These are phyloP conservation scores for Yarrowia sp. DNA, from an alignment of 805 yeast genomes.

Conservation along the genomic window DNA sequence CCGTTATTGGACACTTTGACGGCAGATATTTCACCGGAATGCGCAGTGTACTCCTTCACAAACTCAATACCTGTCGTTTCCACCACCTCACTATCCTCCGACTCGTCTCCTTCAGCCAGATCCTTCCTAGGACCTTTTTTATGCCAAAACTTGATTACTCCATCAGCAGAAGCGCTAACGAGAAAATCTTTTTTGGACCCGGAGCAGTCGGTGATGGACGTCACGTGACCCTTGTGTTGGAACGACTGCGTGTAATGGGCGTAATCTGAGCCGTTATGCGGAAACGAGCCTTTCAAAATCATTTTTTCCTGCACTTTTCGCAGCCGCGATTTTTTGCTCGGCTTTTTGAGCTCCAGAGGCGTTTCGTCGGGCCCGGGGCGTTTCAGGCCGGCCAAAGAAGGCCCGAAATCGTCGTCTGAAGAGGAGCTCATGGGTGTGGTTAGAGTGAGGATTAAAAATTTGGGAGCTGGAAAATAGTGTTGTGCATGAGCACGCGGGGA, in stretches of 20 bases:
- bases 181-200: slow-evolving; percentile 33
- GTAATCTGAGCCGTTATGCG: neutral
- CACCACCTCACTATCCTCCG: slow-evolving; percentile 21
- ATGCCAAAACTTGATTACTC: slow-evolving; percentile 42
- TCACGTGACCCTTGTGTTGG: slow-evolving; percentile 10
- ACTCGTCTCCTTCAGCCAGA: slow-evolving; percentile 22
- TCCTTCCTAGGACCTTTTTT: slow-evolving; percentile 24
- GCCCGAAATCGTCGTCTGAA: slow-evolving; percentile 28
- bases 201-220: slow-evolving; percentile 5
- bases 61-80: slow-evolving; percentile 35
- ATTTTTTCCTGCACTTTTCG: slow-evolving; percentile 13
- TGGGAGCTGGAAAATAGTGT: neutral
- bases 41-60: slow-evolving; percentile 39
- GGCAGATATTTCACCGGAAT: neutral
- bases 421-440: neutral
- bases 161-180: slow-evolving; percentile 40
- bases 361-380: slow-evolving; percentile 14
- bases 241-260: slow-evolving; percentile 23
- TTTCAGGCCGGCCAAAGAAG: slow-evolving; percentile 10
- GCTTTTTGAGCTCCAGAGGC: slow-evolving; percentile 16
- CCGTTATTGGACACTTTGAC: slow-evolving; percentile 30
- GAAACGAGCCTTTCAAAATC: slow-evolving; percentile 15
- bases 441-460: neutral
- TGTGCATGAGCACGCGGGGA: neutral
- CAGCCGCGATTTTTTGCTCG: neutral